Evolutionary conservation across 495 filamentous ascomycete species (phyloP).

Genomic region (Penicillium angulare): DNA sequence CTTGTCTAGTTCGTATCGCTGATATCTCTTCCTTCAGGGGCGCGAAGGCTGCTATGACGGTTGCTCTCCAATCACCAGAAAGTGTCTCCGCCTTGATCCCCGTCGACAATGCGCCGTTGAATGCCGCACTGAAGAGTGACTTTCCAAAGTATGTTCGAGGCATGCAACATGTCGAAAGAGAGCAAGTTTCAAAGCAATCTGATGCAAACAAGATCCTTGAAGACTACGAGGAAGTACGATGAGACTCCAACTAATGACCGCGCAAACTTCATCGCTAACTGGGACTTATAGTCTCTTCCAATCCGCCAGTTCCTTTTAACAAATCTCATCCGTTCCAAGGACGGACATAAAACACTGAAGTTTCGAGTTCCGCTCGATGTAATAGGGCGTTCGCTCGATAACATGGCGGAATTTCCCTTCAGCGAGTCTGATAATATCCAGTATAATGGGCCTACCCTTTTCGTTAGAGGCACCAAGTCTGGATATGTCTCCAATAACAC

Average conservation of each 20-base stretch:
- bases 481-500: constrained; percentile 84
- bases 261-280: background rate
- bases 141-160: constrained; percentile 82
- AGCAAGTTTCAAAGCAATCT: constrained; percentile 58
- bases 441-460: constrained; percentile 75
- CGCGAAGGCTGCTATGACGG: constrained; percentile 89
- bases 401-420: constrained; percentile 83
- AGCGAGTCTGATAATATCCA: constrained; percentile 48
- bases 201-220: constrained; percentile 80
- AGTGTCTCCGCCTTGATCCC: constrained; percentile 68
- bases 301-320: constrained; percentile 92
- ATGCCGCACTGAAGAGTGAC: constrained; percentile 66
- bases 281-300: constrained; percentile 51
- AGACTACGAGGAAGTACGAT: constrained; percentile 67
- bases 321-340: constrained; percentile 64
- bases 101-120: constrained; percentile 91
- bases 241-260: background rate
- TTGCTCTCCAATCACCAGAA: constrained; percentile 68
- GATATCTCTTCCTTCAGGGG: no score
- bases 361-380: constrained; percentile 62
- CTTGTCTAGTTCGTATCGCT: no score
- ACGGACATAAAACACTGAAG: constrained; percentile 39
- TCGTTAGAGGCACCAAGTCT: constrained; percentile 81
- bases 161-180: constrained; percentile 74
- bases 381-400: constrained; percentile 54